phyloP scores from a whole-genome alignment of 495 filamentous ascomycete species.

The Xylaria acuta region DNA sequence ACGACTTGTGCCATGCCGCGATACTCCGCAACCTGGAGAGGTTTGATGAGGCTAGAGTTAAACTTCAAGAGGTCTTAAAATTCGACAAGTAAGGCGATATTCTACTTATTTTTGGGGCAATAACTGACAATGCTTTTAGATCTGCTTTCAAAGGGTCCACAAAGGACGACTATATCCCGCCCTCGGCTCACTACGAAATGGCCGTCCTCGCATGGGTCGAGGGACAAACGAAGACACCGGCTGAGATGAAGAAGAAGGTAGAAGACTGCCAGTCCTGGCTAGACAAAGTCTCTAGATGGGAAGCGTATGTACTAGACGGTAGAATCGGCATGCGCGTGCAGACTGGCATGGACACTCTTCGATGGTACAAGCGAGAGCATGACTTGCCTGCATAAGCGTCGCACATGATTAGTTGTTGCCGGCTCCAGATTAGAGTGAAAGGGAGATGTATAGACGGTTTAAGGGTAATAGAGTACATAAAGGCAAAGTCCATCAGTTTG shows the following conservation, averaged over 20 bases:
- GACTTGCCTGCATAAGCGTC: conserved; percentile 38
- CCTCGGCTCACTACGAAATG: conserved; percentile 88
- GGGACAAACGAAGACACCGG: conserved; percentile 26
- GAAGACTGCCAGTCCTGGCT: conserved; percentile 74
- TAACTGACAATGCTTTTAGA: conserved; percentile 42
- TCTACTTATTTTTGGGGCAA: not conserved
- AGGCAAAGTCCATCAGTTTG: not conserved
- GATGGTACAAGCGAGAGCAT: conserved; percentile 62
- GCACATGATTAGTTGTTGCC: not conserved
- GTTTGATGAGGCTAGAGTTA: conserved; percentile 66
- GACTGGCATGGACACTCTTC: conserved; percentile 78
- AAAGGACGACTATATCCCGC: conserved; percentile 81
- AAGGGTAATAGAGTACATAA: not conserved
- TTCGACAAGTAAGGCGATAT: conserved; percentile 60
- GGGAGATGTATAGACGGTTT: not conserved
- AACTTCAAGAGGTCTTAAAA: conserved; percentile 67
- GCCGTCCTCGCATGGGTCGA: conserved; percentile 82
- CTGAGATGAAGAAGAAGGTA: conserved; percentile 43
- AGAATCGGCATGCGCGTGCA: conserved; percentile 85
- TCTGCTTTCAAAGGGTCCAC: conserved; percentile 71
- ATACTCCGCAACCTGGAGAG: conserved; percentile 67
- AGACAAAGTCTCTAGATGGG: conserved; percentile 82
- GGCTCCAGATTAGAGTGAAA: not conserved
- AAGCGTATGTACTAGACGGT: conserved; percentile 84
- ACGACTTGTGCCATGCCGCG: conserved; percentile 69